Evolutionary conservation across 2,329 filamentous ascomycete species (phyloP), one percentile per base, ranked within the genome.

Genomic region (Claviceps monticola): DNA sequence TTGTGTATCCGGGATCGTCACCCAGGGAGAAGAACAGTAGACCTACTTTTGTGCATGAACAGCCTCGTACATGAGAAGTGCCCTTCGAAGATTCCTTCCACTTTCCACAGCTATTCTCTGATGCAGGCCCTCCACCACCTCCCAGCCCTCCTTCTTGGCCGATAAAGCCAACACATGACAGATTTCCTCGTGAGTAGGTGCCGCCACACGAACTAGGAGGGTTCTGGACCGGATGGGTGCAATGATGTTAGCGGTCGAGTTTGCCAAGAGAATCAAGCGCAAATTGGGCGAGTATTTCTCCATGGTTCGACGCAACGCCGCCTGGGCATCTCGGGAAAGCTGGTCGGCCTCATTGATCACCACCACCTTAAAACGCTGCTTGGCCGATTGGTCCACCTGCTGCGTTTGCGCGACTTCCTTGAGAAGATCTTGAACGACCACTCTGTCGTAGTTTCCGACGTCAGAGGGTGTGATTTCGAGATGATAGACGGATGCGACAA

Each of bases 311-410:
- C 93, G 81, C 63, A 98, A 72, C 36, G 94, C 94, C 0, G 94
- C 93, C 70, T 98, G 93, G 3, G 93, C 93, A 74, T 98, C 93
- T 56, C 93, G 76, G 3, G 85, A 93, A 57, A 98, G 76, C 63
- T 95, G 87, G 64, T 98, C 94, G 7, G 93, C 93, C 73, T 98
- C 93, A 62, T 98, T 98, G 75, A 98, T 97, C 38, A 98, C 91
- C 1, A 98, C 93, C 1, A 98, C 90, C 71, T 98, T 98, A 78
- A 98, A 98, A 45, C 83, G 80, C 66, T 98, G 93, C 65, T 82
- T 86, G 16, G 94, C 94, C 13, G 82, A 77, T 59, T 93, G 76
- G 66, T 98, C 93, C n/a, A 98, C 93, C 71, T 98, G 94, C 67
- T 98, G 93, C 50, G 93, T 98, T 69, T 98, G 94, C 34, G 94